Base-by-base conservation (phyloP, 225 moss, liverwort and hornwort genomes). In the Ulota crispa region DNA sequence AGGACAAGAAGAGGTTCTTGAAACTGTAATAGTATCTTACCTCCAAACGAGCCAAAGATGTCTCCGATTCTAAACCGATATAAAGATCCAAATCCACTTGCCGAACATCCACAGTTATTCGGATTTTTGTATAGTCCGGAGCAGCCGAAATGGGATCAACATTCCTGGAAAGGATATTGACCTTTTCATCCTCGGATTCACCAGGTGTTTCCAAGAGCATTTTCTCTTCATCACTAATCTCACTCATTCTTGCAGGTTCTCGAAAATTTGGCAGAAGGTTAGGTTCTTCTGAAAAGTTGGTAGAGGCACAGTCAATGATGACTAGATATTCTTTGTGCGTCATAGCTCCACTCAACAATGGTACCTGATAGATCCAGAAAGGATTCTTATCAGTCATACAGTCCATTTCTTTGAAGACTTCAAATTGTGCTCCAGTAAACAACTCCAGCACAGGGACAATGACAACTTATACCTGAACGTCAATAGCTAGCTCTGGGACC, bases 251-350 rank as follows among this genome's bases (percentile, higher is more conserved):
- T 42, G 86, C 76, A 72, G 90, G 85, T 55, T 94, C 97, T 83
- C 97, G 93, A 82, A 98, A 98, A 66, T 77, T 90, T 66, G 94
- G 92, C 10, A 95, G 94, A 71, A 95, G 90, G 81, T 92, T 90
- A 43, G 97, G 89, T 45, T 64, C 82, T 82, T 98, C 97, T 59
- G 95, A 92, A 78, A 98, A 82, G 79, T 98, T 98, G 47, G 95
- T 91, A 68, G 95, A 94, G 21, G 97, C 97, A 90, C 97, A 98
- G 66, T 98, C 97, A 63, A 89, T 92, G 73, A 98, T 98, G 20
- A 98, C 97, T 60, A 98, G 84, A 84, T 98, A 98, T 79, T 98
- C 95, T 80, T 95, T 94, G 81, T 98, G 94, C 39, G 97, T 93
- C 94, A 98, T 90, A 80, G 89, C 93, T 89, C 97, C 97, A 83